Conservation (phyloP, 768 basidiomycete species). For the Mycena rosella region DNA sequence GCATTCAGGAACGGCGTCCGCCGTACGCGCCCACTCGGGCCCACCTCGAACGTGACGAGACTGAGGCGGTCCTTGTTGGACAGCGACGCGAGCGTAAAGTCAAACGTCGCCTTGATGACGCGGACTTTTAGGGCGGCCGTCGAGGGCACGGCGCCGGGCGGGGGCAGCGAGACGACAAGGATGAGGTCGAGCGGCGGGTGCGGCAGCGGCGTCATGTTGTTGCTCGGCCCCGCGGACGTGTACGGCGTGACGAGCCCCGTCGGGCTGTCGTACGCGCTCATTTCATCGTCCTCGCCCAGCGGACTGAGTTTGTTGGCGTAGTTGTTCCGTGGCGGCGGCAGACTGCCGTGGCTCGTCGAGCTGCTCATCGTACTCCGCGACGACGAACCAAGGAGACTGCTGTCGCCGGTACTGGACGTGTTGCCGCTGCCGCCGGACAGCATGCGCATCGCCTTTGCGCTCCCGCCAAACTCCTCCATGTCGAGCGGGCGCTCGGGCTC, state of each 20-base stretch:
- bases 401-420: slow-evolving; percentile 72
- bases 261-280: slow-evolving; percentile 69
- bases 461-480: slow-evolving; percentile 85
- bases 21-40: slow-evolving; percentile 82
- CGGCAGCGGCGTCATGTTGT: slow-evolving; percentile 82
- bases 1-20: slow-evolving; percentile 93
- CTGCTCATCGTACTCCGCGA: slow-evolving; percentile 80
- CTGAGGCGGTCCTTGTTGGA: slow-evolving; percentile 86
- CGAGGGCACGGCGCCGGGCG: slow-evolving; percentile 75
- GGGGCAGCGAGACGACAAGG: slow-evolving; percentile 89
- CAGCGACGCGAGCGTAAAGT: slow-evolving; percentile 86
- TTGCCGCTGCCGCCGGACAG: slow-evolving; percentile 82
- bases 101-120: slow-evolving; percentile 89
- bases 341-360: slow-evolving; percentile 77
- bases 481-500: slow-evolving; percentile 59
- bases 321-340: slow-evolving; percentile 50
- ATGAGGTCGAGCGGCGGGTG: slow-evolving; percentile 95
- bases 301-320: slow-evolving; percentile 67
- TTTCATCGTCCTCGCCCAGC: slow-evolving; percentile 79
- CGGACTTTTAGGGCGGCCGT: slow-evolving; percentile 89
- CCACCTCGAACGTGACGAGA: slow-evolving; percentile 94
- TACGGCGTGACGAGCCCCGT: slow-evolving; percentile 76
- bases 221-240: slow-evolving; percentile 80
- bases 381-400: slow-evolving; percentile 70
- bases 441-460: slow-evolving; percentile 82